phyloP scores from a whole-genome alignment of 1,139 yeast genomes.

The Scheffersomyces parashehatae region DNA sequence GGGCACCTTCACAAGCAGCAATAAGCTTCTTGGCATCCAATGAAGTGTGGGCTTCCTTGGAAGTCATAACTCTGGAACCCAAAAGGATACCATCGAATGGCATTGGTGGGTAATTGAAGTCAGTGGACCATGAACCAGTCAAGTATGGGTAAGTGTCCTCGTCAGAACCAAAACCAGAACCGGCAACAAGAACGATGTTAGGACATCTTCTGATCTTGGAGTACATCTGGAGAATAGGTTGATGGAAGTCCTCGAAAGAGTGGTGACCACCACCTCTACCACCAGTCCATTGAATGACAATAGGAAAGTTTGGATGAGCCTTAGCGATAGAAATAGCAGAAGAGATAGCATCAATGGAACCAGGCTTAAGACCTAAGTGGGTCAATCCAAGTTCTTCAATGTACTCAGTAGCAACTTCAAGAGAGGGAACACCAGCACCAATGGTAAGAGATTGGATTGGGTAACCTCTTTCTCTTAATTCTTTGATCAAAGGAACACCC shows the following conservation, averaged over 20 bases:
- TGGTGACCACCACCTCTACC: conserved; percentile 99
- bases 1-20: conserved; percentile 87
- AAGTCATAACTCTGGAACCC: conserved; percentile 97
- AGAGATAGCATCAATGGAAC: conserved; percentile 89
- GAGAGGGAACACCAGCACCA: conserved; percentile 99
- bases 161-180: conserved; percentile 97
- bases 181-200: conserved; percentile 89
- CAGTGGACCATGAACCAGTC: conserved; percentile 92
- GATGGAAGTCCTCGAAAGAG: conserved; percentile 98
- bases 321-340: conserved; percentile 89
- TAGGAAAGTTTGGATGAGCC: conserved; percentile 94
- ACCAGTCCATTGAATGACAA: conserved; percentile 99
- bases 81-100: conserved; percentile 97
- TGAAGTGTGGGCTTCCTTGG: conserved; percentile 93
- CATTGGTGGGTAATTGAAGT: conserved; percentile 93
- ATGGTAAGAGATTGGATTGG: conserved; percentile 95
- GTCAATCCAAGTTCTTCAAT: conserved; percentile 89
- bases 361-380: conserved; percentile 96
- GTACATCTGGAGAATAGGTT: conserved; percentile 94
- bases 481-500: conserved; percentile 95
- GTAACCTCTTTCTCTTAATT: conserved; percentile 85
- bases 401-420: conserved; percentile 96
- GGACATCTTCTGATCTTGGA: conserved; percentile 89
- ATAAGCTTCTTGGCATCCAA: conserved; percentile 92
- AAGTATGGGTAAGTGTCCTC: conserved; percentile 96